phyloP scores from a whole-genome alignment of 257 asterid genomes.

The Capsicum chinense region DNA sequence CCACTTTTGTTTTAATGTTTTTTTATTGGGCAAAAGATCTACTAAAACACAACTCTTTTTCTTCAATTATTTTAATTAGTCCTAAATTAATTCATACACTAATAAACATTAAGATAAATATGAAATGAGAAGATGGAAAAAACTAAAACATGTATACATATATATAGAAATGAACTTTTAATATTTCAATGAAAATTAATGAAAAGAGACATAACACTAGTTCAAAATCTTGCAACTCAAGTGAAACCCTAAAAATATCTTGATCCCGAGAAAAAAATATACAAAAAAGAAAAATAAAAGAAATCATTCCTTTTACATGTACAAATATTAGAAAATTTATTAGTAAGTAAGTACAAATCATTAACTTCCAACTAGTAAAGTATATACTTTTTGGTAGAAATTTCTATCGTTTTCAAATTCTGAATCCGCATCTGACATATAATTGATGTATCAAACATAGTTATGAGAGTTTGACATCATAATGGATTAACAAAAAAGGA shows the following conservation, averaged over 20 bases:
- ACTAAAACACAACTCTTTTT: not conserved
- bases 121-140: not conserved
- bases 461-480: too few species aligned
- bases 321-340: too few species aligned
- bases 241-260: slow-evolving; percentile 3
- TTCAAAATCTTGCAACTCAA: not conserved
- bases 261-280: not conserved
- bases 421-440: too few species aligned
- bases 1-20: slow-evolving; percentile 15
- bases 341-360: too few species aligned
- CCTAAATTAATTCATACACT: not conserved
- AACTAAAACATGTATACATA: not conserved
- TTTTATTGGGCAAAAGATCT: not conserved
- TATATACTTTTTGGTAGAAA: too few species aligned
- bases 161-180: not conserved
- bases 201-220: not conserved
- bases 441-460: too few species aligned
- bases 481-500: too few species aligned
- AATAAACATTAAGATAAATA: too few species aligned
- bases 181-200: not conserved
- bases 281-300: too few species aligned
- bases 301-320: too few species aligned
- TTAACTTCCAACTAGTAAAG: too few species aligned
- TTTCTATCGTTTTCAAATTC: too few species aligned
- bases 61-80: not conserved